Evolutionary conservation across 2,329 filamentous ascomycete genomes (phyloP).

Genomic region (Nemania bipapillata): DNA sequence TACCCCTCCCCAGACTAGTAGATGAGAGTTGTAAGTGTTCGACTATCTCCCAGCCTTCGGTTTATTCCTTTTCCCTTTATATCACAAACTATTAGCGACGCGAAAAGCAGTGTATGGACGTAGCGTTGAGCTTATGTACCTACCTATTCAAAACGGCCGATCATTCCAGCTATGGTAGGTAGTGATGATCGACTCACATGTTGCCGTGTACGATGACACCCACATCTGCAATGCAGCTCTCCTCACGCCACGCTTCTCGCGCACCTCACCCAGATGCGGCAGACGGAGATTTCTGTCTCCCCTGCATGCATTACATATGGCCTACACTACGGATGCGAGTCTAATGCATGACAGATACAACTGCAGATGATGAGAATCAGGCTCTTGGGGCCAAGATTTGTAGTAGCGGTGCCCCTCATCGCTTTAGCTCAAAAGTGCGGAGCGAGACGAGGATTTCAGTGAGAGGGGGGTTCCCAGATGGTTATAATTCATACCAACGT

Average conservation of each 20-base stretch:
- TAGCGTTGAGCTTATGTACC: neutral
- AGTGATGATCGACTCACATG: conserved; percentile 25
- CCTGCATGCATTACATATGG: conserved; percentile 38
- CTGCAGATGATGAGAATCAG: conserved; percentile 34
- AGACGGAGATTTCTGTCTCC: conserved; percentile 36
- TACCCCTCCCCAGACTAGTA: neutral
- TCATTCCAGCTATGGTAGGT: neutral
- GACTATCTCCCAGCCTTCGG: neutral
- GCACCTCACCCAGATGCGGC: conserved; percentile 29
- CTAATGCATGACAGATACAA: conserved; percentile 35
- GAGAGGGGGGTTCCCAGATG: neutral
- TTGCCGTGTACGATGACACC: conserved; percentile 31
- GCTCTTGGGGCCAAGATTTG: conserved; percentile 34
- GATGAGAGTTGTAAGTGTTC: too few species aligned
- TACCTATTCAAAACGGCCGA: conserved; percentile 1
- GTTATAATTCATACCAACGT: neutral
- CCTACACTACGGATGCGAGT: conserved; percentile 32
- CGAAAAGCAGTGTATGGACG: neutral
- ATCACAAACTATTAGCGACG: neutral
- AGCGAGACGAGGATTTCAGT: conserved; percentile 15
- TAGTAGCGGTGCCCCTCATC: conserved; percentile 26
- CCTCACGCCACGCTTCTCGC: neutral
- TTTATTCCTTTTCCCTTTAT: neutral
- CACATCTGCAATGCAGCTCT: conserved; percentile 37
- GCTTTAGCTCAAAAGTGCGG: conserved; percentile 15